Percentiles rank a stretch among this genome's conserved stretches.
Conservation (phyloP, 495 filamentous ascomycete species). For the Penicillium alfredii region DNA sequence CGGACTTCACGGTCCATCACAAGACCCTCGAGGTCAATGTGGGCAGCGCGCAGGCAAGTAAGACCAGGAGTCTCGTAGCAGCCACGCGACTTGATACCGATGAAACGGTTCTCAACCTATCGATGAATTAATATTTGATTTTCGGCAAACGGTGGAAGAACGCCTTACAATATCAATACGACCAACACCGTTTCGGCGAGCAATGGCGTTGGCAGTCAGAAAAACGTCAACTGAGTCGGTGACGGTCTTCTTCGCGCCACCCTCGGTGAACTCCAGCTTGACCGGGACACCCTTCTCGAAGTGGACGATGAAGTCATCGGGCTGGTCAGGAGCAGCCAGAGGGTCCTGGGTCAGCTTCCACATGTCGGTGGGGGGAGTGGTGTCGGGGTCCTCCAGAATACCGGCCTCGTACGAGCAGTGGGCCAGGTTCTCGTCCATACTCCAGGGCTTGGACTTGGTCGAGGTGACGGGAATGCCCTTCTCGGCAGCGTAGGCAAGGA, state of each 20-base stretch:
- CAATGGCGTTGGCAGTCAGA: conserved; percentile 72
- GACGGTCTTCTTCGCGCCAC: conserved; percentile 47
- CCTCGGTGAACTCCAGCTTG: conserved; percentile 57
- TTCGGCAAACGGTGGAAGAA: too few species aligned
- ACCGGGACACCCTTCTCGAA: conserved; percentile 83
- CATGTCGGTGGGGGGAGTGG: conserved; percentile 67
- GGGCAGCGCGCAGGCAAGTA: conserved; percentile 68
- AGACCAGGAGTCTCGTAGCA: conserved; percentile 82
- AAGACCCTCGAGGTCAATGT: conserved; percentile 79
- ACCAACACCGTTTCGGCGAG: conserved; percentile 69
- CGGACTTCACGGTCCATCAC: conserved; percentile 81
- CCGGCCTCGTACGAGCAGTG: conserved; percentile 91
- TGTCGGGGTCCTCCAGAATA: conserved; percentile 47
- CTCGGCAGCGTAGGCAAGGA: conserved; percentile 78
- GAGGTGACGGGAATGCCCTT: conserved; percentile 79
- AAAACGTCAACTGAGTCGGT: conserved; percentile 79
- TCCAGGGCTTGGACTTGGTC: conserved; percentile 83
- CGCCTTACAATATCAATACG: conserved; percentile 74
- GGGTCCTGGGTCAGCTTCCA: conserved; percentile 81
- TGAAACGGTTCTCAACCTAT: conserved; percentile 72
- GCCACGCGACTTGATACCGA: conserved; percentile 79
- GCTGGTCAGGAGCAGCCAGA: conserved; percentile 65
- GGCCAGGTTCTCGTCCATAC: conserved; percentile 77
- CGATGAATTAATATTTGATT: conserved; percentile 5
- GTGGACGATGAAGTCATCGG: conserved; percentile 67